Evolutionary conservation across 164 flowering plant species (phyloP), one percentile per base, ranked within the genome.

Genomic region (Dillenia turbinata): DNA sequence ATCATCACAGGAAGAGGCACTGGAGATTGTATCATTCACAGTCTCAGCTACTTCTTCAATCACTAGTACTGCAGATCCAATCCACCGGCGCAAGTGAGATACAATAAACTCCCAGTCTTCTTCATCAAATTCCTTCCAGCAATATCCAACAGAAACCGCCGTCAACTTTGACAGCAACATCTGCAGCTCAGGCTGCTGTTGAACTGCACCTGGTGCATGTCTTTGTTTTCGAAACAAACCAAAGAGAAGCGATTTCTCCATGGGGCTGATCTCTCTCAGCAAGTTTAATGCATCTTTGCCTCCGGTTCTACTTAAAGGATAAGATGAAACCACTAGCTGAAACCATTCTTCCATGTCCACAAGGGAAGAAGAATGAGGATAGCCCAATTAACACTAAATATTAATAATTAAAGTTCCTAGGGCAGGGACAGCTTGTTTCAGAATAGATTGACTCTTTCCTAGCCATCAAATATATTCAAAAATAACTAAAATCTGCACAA

Each of bases 101-200:
- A 92, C 63, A 11, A 79, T 70, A 77, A 87, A 90, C 12, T 77
- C 81, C 99, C 98, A 95, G 69, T 95, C 99, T 59, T 90, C 89
- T 59, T 87, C 91, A 69, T 68, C 47, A 61, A 95, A 87, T 50
- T 92, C 87, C 50, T 75, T 75, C 88, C 89, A 87, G 78, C 97
- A 95, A 69, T 88, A 90, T 16, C 79, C 85, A 61, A 87, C 83
- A 50, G 92, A 73, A 75, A 92, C 72, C 3, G 84, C 81, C 47
- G 79, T 75, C 33, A 95, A 74, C 62, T 85, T 77, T 57, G 92
- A 77, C 15, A 87, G 74, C 66, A 81, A 67, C 60, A 78, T 71
- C 70, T 76, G 86, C 54, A 75, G 85, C 40, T 64, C 59, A 12
- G 83, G 92, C 44, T 67, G 73, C 77, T 74, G 78, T 52, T 71